Conservation (phyloP, 1,284 basidiomycete genomes). For the Malassezia equina region DNA sequence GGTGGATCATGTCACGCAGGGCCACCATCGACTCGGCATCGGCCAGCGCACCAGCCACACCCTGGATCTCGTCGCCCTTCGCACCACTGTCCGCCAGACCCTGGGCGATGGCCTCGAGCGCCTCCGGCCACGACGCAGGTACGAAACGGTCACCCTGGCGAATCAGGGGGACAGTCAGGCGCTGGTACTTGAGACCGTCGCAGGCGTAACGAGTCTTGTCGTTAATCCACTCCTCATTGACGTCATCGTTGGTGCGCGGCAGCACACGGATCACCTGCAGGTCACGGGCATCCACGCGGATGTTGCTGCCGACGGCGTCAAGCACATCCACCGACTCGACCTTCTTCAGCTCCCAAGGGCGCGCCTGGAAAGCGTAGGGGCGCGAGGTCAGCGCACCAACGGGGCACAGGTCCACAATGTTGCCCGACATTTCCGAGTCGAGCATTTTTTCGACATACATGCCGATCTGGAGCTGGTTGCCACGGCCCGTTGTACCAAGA, state of each 20-base stretch:
- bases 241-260: constrained; percentile 89
- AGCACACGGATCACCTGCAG: constrained; percentile 95
- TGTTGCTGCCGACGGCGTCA: constrained; percentile 96
- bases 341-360: constrained; percentile 97
- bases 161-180: constrained; percentile 81
- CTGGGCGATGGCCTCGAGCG: constrained; percentile 66
- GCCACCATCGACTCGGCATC: constrained; percentile 89
- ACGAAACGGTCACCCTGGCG: constrained; percentile 88
- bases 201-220: constrained; percentile 97
- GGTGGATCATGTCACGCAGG: constrained; percentile 86
- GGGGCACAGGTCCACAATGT: constrained; percentile 86
- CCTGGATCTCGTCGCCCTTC: constrained; percentile 89
- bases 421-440: constrained; percentile 94
- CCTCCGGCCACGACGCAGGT: constrained; percentile 83
- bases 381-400: constrained; percentile 97
- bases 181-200: constrained; percentile 91
- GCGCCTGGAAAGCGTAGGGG: constrained; percentile 90
- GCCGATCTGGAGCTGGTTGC: constrained; percentile 97
- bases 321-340: constrained; percentile 96
- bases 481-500: constrained; percentile 88
- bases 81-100: constrained; percentile 74
- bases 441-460: constrained; percentile 96
- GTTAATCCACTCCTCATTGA: constrained; percentile 99
- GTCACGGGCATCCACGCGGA: constrained; percentile 89
- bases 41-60: constrained; percentile 79